Conservation (phyloP, 805 yeast genomes). For the Debaryomyces tyrocola region DNA sequence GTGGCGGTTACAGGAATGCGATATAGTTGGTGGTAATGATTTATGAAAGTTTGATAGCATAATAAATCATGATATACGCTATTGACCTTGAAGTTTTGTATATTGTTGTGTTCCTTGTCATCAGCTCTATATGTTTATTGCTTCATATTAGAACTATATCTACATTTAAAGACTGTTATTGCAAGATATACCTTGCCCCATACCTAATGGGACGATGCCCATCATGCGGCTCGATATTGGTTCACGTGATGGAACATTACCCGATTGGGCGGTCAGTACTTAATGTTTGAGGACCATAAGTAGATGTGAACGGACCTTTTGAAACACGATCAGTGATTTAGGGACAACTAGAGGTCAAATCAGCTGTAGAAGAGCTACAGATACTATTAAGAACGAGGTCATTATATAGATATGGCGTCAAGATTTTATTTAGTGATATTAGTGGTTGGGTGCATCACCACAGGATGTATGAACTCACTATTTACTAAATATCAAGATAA, state of each 20-base stretch:
- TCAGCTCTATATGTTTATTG: too few species aligned
- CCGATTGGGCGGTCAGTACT: neutral
- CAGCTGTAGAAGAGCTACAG: neutral
- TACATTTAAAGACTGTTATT: too few species aligned
- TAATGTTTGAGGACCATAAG: neutral
- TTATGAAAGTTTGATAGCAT: too few species aligned
- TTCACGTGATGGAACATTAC: neutral
- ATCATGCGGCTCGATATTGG: conserved; percentile 24
- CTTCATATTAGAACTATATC: too few species aligned
- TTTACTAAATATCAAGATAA: conserved; percentile 75
- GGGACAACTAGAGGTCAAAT: neutral
- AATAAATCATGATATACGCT: too few species aligned
- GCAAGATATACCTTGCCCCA: too few species aligned
- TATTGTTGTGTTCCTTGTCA: too few species aligned
- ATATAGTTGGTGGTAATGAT: too few species aligned
- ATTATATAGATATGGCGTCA: neutral
- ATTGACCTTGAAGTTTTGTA: too few species aligned
- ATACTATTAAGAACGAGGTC: neutral
- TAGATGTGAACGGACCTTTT: neutral
- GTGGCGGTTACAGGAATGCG: too few species aligned
- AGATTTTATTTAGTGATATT: neutral
- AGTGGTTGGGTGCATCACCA: conserved; percentile 52
- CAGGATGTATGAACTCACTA: conserved; percentile 74
- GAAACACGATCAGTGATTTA: too few species aligned
- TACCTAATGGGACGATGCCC: conserved; percentile 17